These are phyloP conservation scores for Conticribra weissflogii DNA, from an alignment of 108 stramenopile genomes.

Conservation along the genomic window DNA sequence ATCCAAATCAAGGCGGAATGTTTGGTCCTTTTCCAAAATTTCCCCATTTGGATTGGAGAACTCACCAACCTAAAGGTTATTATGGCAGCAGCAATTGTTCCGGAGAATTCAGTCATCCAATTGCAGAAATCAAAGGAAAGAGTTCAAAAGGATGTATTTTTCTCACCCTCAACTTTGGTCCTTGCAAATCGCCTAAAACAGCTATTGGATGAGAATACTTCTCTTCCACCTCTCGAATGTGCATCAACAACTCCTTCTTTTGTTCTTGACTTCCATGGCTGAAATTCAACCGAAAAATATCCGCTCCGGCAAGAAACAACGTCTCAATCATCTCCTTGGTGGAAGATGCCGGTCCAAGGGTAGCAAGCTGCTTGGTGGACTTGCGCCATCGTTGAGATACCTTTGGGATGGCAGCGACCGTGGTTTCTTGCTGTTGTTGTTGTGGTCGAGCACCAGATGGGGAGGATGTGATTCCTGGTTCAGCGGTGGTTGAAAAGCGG, in stretches of 20 bases:
- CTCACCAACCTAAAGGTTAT: conserved; percentile 53
- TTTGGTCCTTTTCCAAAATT: conserved; percentile 64
- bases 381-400: conserved; percentile 65
- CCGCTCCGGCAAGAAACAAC: conserved; percentile 84
- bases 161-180: conserved; percentile 60
- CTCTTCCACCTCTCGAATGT: conserved; percentile 63
- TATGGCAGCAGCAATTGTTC: not conserved
- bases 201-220: conserved; percentile 67
- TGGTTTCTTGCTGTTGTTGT: conserved; percentile 23
- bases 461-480: conserved; percentile 1
- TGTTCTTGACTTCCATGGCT: conserved; percentile 83
- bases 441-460: conserved; percentile 1
- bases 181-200: conserved; percentile 65
- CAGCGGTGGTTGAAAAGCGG: conserved; percentile 17
- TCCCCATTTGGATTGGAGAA: conserved; percentile 69
- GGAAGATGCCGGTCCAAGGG: conserved; percentile 83
- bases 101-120: no score
- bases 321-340: conserved; percentile 81
- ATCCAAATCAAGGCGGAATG: conserved; percentile 80
- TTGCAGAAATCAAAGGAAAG: no score
- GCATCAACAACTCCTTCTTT: conserved; percentile 68
- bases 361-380: conserved; percentile 80
- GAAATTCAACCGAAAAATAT: conserved; percentile 90
- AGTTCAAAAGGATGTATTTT: no score
- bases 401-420: conserved; percentile 42